These are phyloP conservation scores for Puccinia triticina DNA, from an alignment of 1,284 basidiomycete genomes.

Conservation along the genomic window DNA sequence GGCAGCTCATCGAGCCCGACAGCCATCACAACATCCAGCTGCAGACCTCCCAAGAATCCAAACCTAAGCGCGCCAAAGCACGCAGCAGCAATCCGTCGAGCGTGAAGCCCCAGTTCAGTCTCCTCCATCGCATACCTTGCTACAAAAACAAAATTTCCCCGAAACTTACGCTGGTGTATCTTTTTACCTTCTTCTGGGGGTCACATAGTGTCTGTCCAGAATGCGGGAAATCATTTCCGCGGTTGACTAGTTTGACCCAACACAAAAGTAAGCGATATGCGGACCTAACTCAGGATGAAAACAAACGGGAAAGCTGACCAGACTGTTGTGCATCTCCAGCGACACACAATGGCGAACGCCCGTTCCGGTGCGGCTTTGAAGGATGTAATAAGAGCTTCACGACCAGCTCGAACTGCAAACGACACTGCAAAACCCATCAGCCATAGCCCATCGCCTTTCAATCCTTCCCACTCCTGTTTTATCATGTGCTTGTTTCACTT, in stretches of 20 bases:
- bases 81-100: neutral
- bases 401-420: slow-evolving; percentile 36
- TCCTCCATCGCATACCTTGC: too few relatives aligned
- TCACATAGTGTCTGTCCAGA: slow-evolving; percentile 14
- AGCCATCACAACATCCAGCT: neutral
- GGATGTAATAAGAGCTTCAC: slow-evolving; percentile 33
- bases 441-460: too few relatives aligned
- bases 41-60: neutral
- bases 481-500: too few relatives aligned
- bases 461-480: too few relatives aligned
- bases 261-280: slow-evolving; percentile 37
- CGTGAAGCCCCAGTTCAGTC: neutral
- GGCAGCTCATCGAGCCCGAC: neutral
- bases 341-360: slow-evolving; percentile 35
- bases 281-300: too few relatives aligned
- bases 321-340: neutral
- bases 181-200: too few relatives aligned
- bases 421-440: slow-evolving; percentile 29
- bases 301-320: too few relatives aligned
- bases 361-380: slow-evolving; percentile 28
- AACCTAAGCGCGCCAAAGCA: neutral
- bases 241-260: slow-evolving; percentile 35
- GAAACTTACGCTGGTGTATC: too few relatives aligned
- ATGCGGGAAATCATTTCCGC: slow-evolving; percentile 23
- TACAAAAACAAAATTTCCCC: too few relatives aligned